A percentile compares a stretch with the other conserved stretches of the same genome.
Conservation (phyloP, 1,284 basidiomycete species). For the Cutaneotrichosporon cavernicola region DNA sequence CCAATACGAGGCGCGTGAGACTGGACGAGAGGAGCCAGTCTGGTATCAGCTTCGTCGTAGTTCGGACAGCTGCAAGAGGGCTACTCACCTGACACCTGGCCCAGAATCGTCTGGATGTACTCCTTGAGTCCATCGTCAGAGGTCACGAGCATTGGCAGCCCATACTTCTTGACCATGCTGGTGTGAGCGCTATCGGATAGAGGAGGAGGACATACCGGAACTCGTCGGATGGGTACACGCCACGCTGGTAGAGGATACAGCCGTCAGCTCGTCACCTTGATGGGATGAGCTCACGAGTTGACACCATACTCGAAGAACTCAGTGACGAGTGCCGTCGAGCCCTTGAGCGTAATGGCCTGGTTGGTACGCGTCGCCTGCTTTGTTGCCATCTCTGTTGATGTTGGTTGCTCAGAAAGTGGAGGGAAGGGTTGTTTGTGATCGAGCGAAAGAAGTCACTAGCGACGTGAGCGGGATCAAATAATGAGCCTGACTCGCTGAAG, state of each 20-base stretch:
- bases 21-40: slow-evolving; percentile 90
- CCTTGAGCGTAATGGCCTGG: slow-evolving; percentile 81
- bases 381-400: slow-evolving; percentile 46
- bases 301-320: slow-evolving; percentile 99
- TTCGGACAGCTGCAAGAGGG: neutral
- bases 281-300: slow-evolving; percentile 64
- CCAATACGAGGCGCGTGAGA: slow-evolving; percentile 88
- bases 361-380: slow-evolving; percentile 51
- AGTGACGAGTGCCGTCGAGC: slow-evolving; percentile 90
- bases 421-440: slow-evolving; percentile 15
- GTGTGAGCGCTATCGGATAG: neutral
- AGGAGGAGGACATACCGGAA: slow-evolving; percentile 57
- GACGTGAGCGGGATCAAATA: neutral
- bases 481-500: slow-evolving; percentile 4
- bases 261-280: slow-evolving; percentile 18
- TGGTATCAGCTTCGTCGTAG: slow-evolving; percentile 42
- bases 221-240: slow-evolving; percentile 96
- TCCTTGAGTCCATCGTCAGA: slow-evolving; percentile 88
- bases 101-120: slow-evolving; percentile 87
- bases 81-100: slow-evolving; percentile 79
- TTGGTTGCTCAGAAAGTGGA: neutral
- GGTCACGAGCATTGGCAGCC: slow-evolving; percentile 90
- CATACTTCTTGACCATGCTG: slow-evolving; percentile 98
- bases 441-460: slow-evolving; percentile 6
- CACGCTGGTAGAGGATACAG: slow-evolving; percentile 94